A percentile compares a stretch with the other conserved stretches of the same genome.
phyloP scores from a whole-genome alignment of 73 alveolate species.

The Tetrahymena thermophila region DNA sequence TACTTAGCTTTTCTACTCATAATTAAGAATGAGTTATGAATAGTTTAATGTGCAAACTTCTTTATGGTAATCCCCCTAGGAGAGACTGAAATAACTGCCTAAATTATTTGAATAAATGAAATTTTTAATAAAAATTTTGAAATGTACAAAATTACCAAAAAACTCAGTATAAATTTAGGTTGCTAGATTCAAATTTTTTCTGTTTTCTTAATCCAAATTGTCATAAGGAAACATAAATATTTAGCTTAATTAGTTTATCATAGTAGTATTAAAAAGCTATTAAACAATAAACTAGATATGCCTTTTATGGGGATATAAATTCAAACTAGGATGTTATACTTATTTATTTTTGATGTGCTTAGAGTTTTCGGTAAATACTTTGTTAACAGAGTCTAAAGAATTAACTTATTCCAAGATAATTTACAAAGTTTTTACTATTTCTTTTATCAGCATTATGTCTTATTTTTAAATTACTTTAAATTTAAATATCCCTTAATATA shows the following conservation, averaged over 20 bases:
- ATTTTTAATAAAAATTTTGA: background rate
- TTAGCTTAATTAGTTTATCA: background rate
- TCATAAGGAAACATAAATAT: background rate
- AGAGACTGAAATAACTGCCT: background rate
- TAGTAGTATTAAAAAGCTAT: background rate
- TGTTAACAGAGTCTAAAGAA: background rate
- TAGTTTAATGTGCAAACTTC: background rate
- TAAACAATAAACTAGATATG: background rate
- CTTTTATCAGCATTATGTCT: background rate
- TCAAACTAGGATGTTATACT: background rate
- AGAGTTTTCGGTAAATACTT: background rate
- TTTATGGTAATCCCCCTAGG: background rate
- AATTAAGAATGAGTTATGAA: background rate
- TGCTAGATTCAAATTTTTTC: background rate
- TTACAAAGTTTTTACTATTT: background rate
- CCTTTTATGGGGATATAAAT: background rate
- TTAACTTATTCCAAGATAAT: background rate
- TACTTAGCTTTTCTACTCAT: background rate
- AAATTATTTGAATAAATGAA: background rate
- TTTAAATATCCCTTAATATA: background rate
- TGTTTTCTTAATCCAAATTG: background rate
- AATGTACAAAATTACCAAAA: background rate
- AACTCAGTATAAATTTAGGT: background rate
- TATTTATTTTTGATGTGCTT: background rate
- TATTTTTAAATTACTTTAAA: background rate